Evolutionary conservation across 768 basidiomycete genomes (phyloP).

Genomic region (Phlegmacium glaucopus): DNA sequence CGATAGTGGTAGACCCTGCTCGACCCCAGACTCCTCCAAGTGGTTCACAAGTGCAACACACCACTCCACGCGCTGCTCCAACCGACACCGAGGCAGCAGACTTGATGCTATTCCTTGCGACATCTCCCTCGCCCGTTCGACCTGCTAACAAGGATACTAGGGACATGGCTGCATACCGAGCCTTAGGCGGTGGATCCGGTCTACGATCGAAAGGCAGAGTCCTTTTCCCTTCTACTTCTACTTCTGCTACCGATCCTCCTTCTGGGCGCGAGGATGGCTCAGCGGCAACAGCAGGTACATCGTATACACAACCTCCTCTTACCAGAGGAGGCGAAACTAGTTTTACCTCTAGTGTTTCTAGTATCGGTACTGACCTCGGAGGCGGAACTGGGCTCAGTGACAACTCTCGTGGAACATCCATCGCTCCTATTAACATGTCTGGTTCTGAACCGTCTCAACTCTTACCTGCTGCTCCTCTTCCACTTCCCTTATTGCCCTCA

Average conservation of each 20-base stretch:
- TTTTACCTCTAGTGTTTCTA: constrained; percentile 41
- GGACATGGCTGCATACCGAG: constrained; percentile 55
- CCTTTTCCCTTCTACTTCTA: constrained; percentile 52
- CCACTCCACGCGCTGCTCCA: constrained; percentile 49
- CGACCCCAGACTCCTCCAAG: constrained; percentile 37
- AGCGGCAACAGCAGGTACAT: constrained; percentile 15
- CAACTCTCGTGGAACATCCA: not conserved
- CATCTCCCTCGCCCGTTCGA: constrained; percentile 78
- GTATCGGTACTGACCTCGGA: constrained; percentile 33
- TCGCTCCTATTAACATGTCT: constrained; percentile 3
- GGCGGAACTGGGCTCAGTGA: constrained; percentile 6
- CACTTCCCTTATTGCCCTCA: constrained; percentile 9
- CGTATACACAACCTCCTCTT: constrained; percentile 18
- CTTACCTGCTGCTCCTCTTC: constrained; percentile 22
- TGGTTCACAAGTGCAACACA: constrained; percentile 25
- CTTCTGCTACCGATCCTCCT: constrained; percentile 20
- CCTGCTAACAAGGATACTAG: constrained; percentile 48
- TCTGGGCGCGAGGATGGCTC: constrained; percentile 16
- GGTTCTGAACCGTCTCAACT: constrained; percentile 11
- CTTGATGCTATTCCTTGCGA: constrained; percentile 80
- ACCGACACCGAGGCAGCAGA: constrained; percentile 85
- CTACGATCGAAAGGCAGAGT: constrained; percentile 62
- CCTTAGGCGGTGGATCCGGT: constrained; percentile 46
- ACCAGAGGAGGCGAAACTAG: constrained; percentile 36
- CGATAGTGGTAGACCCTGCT: constrained; percentile 25